These are phyloP conservation scores for Pestalotiopsis sp. DNA, from an alignment of 2,329 filamentous ascomycete species.

Conservation along the genomic window DNA sequence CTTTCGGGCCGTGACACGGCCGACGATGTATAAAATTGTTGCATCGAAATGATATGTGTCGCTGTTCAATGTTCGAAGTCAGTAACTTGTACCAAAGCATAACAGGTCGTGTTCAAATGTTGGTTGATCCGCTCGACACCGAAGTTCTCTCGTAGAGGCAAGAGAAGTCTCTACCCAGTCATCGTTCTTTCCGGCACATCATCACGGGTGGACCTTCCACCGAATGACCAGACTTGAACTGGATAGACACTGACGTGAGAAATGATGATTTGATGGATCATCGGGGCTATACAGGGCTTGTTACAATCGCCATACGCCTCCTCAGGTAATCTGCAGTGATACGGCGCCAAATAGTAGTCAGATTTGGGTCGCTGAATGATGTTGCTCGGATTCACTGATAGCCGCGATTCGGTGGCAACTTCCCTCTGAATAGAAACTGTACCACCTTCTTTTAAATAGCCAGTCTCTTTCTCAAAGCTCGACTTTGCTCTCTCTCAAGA, in stretches of 20 bases:
- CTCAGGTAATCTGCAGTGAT: neutral
- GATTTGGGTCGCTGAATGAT: neutral
- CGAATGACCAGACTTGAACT: neutral
- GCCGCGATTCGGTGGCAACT: neutral
- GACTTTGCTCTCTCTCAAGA: neutral
- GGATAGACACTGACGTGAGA: neutral
- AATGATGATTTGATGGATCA: neutral
- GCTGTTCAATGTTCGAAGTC: neutral
- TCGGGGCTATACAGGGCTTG: constrained; percentile 16
- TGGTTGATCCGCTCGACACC: no score
- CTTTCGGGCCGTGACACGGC: neutral
- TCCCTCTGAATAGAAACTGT: neutral
- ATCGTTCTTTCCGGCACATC: neutral
- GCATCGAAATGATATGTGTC: neutral
- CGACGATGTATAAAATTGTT: neutral
- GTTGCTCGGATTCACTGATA: neutral
- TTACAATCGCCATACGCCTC: constrained; percentile 27
- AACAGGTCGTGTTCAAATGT: no score
- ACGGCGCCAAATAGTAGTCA: neutral
- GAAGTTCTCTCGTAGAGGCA: no score
- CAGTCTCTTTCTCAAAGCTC: neutral
- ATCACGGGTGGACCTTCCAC: neutral
- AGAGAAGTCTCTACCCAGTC: no score
- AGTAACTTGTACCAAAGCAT: no score
- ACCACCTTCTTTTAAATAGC: neutral